Conservation (phyloP, 1,284 basidiomycete genomes). For the Marasmius sp. region DNA sequence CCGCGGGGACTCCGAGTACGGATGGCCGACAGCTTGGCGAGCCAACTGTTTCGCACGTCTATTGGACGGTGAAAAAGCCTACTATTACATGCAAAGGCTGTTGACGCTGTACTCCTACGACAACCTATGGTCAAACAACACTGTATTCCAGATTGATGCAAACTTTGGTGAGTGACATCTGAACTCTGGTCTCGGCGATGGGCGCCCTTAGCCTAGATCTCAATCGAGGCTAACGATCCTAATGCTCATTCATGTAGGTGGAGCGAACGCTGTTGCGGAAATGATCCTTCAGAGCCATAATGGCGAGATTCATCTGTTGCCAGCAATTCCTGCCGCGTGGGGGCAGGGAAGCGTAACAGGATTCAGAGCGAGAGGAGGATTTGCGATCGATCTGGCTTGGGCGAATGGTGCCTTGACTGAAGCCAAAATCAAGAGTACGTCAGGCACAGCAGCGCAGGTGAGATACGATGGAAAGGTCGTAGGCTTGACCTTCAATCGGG, state of each 20-base stretch:
- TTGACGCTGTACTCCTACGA: conserved; percentile 12
- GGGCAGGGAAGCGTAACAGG: conserved; percentile 14
- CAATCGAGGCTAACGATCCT: not conserved
- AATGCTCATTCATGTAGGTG: not conserved
- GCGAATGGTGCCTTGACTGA: conserved; percentile 5
- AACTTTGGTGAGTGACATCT: conserved; percentile 12
- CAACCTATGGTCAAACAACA: conserved; percentile 15
- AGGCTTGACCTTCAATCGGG: not conserved
- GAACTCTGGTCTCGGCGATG: not conserved
- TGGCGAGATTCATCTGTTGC: conserved; percentile 19
- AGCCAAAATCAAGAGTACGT: conserved; percentile 10
- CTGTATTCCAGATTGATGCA: conserved; percentile 15
- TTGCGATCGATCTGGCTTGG: conserved; percentile 16
- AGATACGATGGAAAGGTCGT: conserved; percentile 8
- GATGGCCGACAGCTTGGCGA: conserved; percentile 20
- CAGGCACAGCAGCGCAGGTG: conserved; percentile 6
- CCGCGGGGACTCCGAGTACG: conserved; percentile 17
- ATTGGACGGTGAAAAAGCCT: conserved; percentile 17
- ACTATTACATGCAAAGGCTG: conserved; percentile 15
- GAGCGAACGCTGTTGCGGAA: conserved; percentile 16
- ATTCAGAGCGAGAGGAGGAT: conserved; percentile 16
- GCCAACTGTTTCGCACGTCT: conserved; percentile 14
- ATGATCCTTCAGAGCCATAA: conserved; percentile 20
- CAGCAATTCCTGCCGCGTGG: conserved; percentile 16
- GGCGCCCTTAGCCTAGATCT: not conserved